Base-by-base conservation (phyloP, 768 basidiomycete species). In the Polyporus arcularius region DNA sequence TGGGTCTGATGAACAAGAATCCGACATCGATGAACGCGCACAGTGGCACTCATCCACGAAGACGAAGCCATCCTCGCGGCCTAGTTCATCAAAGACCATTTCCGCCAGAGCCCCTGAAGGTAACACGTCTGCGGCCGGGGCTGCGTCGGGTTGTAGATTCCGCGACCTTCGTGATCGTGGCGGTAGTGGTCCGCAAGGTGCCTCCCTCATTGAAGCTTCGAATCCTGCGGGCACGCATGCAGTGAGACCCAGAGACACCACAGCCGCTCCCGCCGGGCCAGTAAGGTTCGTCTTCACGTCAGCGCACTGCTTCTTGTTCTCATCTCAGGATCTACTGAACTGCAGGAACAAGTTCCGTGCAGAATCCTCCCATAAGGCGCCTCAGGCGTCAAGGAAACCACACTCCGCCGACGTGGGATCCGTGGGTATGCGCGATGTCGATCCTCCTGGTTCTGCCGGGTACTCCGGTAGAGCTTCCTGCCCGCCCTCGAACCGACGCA, bases 281-380 rank as follows among this genome's bases (percentile, higher is more conserved):
- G 28, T 53, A 58, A 62, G 56, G 61, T 62, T 62, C 21, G 53
- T 43, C 50, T 53, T 58, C 56, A 55, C 54, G 56, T 58, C 61
- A 62, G 61, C 61, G 56, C 14, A 28, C 21, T 14, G 43, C 49
- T 53, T 45, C 48, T 21, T 38, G 14, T 43, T 15, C 39, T 55
- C 45, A 50, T 28, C 40, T 39, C 30, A 53, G 32, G 52, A 55
- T 48, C 50, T 62, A 26, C 52, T 50, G 14, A 32, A 42, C 21
- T 2, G 54, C 47, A 58, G 53, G 41, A 30, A 43, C n/a, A 42
- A 28, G 47, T 35, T 45, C 48, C 53, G 42, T 45, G 59, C 11
- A 53, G 32, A 53, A 53, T 16, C 10, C 14, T 26, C 39, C 15
- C 32, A 48, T 31, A 26, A 21, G 50, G 11, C 30, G 32, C 35